Evolutionary conservation across 139 green algal species (phyloP).

Genomic region (Asterochloris erici): DNA sequence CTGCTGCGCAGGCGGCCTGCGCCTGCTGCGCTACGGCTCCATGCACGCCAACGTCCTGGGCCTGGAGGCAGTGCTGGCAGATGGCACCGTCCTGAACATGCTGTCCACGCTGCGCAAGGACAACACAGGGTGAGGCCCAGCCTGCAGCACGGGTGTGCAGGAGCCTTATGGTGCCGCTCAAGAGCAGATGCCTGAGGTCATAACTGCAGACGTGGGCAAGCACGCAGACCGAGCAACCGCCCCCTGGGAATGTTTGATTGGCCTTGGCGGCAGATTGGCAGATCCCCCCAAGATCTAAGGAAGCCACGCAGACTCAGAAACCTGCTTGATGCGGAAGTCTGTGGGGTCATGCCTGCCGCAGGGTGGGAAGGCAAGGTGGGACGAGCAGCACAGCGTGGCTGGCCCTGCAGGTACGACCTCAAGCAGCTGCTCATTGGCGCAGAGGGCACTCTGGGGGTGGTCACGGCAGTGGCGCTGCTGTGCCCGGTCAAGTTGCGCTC

Average conservation of each 20-base stretch:
- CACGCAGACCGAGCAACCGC: too few species aligned
- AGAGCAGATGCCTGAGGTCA: too few species aligned
- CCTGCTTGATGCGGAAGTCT: too few species aligned
- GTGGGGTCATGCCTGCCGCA: too few species aligned
- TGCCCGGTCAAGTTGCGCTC: conserved; percentile 60
- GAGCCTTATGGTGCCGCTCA: too few species aligned
- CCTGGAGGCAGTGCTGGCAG: conserved; percentile 87
- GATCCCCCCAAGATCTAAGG: too few species aligned
- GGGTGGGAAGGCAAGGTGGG: background rate
- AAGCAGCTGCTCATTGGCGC: conserved; percentile 98
- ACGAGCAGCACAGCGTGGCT: background rate
- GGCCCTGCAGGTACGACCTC: conserved; percentile 75
- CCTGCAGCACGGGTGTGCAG: too few species aligned
- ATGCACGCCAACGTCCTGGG: conserved; percentile 91
- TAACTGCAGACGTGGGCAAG: too few species aligned
- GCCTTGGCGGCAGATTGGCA: too few species aligned
- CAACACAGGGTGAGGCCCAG: conserved; percentile 90
- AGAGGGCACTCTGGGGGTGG: conserved; percentile 92
- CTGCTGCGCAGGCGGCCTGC: conserved; percentile 62
- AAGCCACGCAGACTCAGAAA: too few species aligned
- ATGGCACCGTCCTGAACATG: conserved; percentile 86
- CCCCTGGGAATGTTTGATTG: too few species aligned
- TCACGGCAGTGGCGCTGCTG: conserved; percentile 80
- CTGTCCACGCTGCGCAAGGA: conserved; percentile 86
- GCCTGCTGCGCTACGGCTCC: conserved; percentile 89